Evolutionary conservation across 148 eudicot genomes (phyloP).

Genomic region (Pouteria glomerata): DNA sequence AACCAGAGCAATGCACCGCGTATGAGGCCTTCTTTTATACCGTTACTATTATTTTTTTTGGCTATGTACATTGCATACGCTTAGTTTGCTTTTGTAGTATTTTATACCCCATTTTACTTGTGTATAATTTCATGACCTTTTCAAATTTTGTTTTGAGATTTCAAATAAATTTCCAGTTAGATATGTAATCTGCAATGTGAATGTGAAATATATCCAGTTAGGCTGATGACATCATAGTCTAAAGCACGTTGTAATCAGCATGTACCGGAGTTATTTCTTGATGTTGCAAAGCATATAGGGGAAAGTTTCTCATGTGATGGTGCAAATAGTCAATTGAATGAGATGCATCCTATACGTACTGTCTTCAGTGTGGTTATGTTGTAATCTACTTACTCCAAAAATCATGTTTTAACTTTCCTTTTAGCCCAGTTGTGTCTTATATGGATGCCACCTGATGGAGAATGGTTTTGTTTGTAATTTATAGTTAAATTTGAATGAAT

Average conservation of each 20-base stretch:
- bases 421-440: background rate
- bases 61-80: background rate
- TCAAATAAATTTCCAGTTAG: background rate
- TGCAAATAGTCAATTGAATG: background rate
- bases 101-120: no score
- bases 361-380: background rate
- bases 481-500: no score
- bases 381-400: background rate
- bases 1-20: background rate
- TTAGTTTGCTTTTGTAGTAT: background rate
- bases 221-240: background rate
- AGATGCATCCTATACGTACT: background rate
- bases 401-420: conserved; percentile 8
- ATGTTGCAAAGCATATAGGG: background rate
- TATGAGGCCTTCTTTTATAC: background rate
- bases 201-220: background rate
- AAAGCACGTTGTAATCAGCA: background rate
- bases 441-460: background rate
- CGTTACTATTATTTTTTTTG: background rate
- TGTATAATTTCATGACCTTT: no score
- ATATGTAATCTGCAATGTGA: background rate
- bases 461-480: background rate
- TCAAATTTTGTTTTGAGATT: background rate
- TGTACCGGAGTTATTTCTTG: background rate
- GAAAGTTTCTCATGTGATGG: background rate